These are phyloP conservation scores for Lepidium aucheri DNA, from an alignment of 345 rosid species.

Conservation along the genomic window DNA sequence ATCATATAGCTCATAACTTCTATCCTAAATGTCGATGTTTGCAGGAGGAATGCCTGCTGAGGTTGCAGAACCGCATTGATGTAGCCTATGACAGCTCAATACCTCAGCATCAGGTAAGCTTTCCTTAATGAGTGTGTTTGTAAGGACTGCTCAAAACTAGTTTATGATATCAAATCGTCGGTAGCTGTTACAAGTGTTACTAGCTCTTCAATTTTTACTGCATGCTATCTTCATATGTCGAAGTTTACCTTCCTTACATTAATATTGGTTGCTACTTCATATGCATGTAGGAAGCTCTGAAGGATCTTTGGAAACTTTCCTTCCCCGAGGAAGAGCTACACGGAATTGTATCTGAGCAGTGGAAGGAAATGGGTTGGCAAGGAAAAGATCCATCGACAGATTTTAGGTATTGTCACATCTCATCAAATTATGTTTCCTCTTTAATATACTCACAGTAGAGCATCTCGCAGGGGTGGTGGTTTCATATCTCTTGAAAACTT, in stretches of 20 bases:
- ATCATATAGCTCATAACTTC: background rate
- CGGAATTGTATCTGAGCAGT: constrained; percentile 87
- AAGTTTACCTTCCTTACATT: background rate
- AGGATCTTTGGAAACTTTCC: constrained; percentile 80
- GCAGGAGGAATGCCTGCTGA: constrained; percentile 89
- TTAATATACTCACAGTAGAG: background rate
- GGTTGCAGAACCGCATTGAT: constrained; percentile 81
- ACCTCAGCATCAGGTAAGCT: constrained; percentile 64
- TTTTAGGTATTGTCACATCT: constrained; percentile 53
- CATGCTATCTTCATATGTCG: background rate
- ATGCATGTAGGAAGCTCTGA: constrained; percentile 64
- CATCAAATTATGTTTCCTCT: background rate
- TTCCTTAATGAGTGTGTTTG: background rate
- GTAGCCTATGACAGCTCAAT: constrained; percentile 82
- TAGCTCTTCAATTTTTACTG: background rate
- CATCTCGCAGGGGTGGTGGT: constrained; percentile 89
- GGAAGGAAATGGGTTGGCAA: constrained; percentile 99
- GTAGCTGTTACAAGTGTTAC: no score
- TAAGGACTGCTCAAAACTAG: background rate
- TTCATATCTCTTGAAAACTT: constrained; percentile 96
- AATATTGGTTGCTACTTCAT: background rate
- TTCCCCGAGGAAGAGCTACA: constrained; percentile 87
- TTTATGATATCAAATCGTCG: background rate
- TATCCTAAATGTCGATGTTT: background rate
- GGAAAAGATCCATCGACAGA: constrained; percentile 99